Percentiles rank a stretch among this genome's conserved stretches.
Conservation (phyloP, 306 rosid species). For the Geum urbanum region DNA sequence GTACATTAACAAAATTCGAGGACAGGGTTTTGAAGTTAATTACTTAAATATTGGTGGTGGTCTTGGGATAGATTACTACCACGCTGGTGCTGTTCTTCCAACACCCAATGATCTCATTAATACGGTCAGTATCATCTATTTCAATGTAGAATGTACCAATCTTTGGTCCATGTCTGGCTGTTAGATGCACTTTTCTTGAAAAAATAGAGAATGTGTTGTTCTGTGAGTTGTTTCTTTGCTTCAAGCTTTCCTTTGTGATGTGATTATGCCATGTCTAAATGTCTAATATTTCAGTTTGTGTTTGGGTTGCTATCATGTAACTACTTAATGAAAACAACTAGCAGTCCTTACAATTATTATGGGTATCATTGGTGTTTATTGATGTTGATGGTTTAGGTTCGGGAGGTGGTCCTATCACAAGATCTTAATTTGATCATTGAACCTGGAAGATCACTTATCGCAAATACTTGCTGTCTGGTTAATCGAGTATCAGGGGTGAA, state of each 20-base stretch:
- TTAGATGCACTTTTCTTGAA: neutral
- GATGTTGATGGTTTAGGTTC: constrained; percentile 48
- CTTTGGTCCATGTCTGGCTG: neutral
- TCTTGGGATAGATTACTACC: constrained; percentile 91
- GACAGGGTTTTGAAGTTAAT: constrained; percentile 83
- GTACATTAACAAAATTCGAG: constrained; percentile 79
- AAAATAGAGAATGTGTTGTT: neutral
- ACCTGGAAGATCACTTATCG: constrained; percentile 96
- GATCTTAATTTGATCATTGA: constrained; percentile 86
- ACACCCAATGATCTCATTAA: constrained; percentile 83
- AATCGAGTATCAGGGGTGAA: constrained; percentile 92
- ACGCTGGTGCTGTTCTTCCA: constrained; percentile 77
- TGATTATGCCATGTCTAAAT: neutral
- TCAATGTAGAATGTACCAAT: neutral
- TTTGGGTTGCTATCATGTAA: neutral
- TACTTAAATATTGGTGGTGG: constrained; percentile 95
- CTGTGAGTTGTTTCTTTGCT: neutral
- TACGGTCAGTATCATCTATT: constrained; percentile 49
- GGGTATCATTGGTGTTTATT: neutral
- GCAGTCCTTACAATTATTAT: neutral
- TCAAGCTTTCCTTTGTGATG: neutral
- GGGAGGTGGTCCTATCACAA: constrained; percentile 74
- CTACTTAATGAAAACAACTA: neutral
- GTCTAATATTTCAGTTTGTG: too few species aligned
- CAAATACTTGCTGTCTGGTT: constrained; percentile 87